Evolutionary conservation across 495 filamentous ascomycete genomes (phyloP).

Genomic region (Talaromyces stipitatus): DNA sequence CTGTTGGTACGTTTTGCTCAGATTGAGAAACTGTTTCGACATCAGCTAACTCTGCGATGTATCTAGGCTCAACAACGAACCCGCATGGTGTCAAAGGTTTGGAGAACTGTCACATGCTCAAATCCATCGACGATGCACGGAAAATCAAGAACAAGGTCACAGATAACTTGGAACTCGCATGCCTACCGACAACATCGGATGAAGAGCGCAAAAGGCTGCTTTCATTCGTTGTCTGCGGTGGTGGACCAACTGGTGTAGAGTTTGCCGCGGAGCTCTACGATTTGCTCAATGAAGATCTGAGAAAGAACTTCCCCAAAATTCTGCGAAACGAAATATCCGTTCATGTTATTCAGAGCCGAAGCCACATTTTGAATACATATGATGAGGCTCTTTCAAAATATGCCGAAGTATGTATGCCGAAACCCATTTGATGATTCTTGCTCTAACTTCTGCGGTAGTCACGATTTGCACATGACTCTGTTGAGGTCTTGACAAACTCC

Average conservation of each 20-base stretch:
- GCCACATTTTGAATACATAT: conserved; percentile 96
- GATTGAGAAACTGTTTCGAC: neutral
- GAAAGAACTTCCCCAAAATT: conserved; percentile 74
- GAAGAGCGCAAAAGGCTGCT: conserved; percentile 80
- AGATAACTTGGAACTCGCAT: conserved; percentile 87
- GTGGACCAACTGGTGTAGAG: conserved; percentile 94
- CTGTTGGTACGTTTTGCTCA: conserved; percentile 55
- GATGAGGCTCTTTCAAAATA: conserved; percentile 90
- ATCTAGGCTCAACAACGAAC: conserved; percentile 74
- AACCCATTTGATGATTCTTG: neutral
- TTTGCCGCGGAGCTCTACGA: conserved; percentile 97
- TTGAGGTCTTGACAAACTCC: conserved; percentile 85
- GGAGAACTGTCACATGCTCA: conserved; percentile 90
- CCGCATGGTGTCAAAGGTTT: conserved; percentile 94
- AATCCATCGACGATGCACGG: conserved; percentile 86
- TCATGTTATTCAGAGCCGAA: conserved; percentile 88
- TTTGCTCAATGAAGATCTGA: conserved; percentile 91
- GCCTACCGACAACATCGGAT: conserved; percentile 83
- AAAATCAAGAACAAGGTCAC: conserved; percentile 84
- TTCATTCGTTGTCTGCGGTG: conserved; percentile 91
- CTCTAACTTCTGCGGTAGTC: conserved; percentile 19
- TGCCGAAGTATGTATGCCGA: conserved; percentile 57
- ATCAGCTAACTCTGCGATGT: neutral
- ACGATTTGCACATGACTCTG: conserved; percentile 80
- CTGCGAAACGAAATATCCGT: conserved; percentile 95